phyloP scores from a whole-genome alignment of 345 rosid genomes.

The Xanthoceras sorbifolium region DNA sequence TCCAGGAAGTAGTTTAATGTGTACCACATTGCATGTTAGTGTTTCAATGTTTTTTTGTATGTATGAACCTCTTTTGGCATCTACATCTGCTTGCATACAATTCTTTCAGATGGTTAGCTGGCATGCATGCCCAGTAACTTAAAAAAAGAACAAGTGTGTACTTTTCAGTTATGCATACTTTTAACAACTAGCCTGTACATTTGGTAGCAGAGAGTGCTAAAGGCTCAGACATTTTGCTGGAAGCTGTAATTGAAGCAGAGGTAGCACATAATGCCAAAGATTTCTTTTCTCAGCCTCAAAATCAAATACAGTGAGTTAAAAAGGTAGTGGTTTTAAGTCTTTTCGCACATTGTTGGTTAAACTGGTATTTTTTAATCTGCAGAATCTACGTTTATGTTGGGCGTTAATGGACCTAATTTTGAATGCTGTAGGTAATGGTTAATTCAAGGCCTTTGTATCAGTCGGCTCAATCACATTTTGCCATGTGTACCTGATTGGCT shows the following conservation, averaged over 20 bases:
- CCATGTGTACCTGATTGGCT: background rate
- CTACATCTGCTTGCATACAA: background rate
- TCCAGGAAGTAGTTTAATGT: background rate
- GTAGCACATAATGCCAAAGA: constrained; percentile 62
- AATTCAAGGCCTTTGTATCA: background rate
- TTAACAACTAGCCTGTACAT: constrained; percentile 10
- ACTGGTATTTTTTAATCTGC: background rate
- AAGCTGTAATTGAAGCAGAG: constrained; percentile 71
- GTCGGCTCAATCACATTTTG: background rate
- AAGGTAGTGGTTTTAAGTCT: constrained; percentile 11
- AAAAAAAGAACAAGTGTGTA: background rate
- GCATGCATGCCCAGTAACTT: background rate
- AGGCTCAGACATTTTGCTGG: constrained; percentile 68
- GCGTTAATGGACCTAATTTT: background rate
- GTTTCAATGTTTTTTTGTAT: background rate
- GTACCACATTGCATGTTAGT: background rate
- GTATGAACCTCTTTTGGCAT: background rate
- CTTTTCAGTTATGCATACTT: constrained; percentile 8
- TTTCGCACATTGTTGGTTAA: constrained; percentile 5
- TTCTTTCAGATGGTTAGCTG: background rate
- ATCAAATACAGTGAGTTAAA: constrained; percentile 40
- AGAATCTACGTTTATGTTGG: background rate
- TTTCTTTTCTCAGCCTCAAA: constrained; percentile 62
- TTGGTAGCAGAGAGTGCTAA: constrained; percentile 41
- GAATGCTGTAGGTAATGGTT: background rate